Conservation (phyloP, 116 monocot genomes). For the Posidonia oceanica region DNA sequence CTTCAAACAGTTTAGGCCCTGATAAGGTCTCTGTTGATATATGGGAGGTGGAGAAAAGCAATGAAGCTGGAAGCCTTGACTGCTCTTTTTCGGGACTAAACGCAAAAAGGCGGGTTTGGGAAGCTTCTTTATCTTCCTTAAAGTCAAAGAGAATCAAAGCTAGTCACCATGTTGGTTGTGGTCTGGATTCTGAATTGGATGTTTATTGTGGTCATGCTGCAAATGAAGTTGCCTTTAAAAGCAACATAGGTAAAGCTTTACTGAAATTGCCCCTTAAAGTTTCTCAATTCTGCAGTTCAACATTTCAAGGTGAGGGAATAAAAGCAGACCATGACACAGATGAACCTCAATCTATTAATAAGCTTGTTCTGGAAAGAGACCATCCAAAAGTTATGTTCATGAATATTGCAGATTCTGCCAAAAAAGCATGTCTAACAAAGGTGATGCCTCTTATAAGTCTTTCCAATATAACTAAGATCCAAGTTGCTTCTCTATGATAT, state of each 20-base stretch:
- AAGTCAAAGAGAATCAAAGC: conserved; percentile 78
- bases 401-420: conserved; percentile 74
- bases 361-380: conserved; percentile 1
- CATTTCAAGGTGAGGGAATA: neutral
- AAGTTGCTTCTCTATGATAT: neutral
- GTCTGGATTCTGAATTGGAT: conserved; percentile 8
- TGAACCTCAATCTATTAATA: neutral
- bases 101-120: conserved; percentile 29
- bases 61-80: neutral
- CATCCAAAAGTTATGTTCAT: conserved; percentile 59
- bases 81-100: conserved; percentile 10
- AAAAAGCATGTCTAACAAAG: conserved; percentile 54
- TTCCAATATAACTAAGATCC: neutral
- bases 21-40: neutral
- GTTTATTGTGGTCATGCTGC: conserved; percentile 8
- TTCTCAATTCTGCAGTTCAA: neutral
- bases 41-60: neutral
- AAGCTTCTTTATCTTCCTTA: conserved; percentile 45
- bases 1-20: neutral
- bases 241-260: neutral
- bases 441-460: conserved; percentile 13
- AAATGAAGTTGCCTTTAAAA: neutral
- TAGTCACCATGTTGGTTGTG: conserved; percentile 10
- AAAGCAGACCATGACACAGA: neutral
- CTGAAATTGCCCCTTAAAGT: neutral